phyloP scores from a whole-genome alignment of 2,329 filamentous ascomycete species.

The Aspergillus nomiae region DNA sequence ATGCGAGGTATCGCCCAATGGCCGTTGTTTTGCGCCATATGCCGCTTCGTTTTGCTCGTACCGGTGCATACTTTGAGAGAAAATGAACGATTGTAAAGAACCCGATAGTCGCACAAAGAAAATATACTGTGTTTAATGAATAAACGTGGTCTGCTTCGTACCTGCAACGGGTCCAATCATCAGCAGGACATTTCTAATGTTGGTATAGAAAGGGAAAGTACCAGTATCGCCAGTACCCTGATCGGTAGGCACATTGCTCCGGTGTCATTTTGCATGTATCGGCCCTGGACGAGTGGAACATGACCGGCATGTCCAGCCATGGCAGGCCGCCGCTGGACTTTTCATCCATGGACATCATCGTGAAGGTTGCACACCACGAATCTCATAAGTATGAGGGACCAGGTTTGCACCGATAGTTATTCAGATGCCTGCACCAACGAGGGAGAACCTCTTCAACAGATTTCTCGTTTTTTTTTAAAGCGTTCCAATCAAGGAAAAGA shows the following conservation, averaged over 20 bases:
- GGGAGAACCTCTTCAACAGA: background rate
- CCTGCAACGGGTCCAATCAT: conserved; percentile 32
- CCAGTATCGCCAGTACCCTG: conserved; percentile 34
- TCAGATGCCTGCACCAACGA: background rate
- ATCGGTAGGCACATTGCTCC: conserved; percentile 33
- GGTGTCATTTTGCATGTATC: conserved; percentile 32
- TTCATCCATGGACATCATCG: conserved; percentile 21
- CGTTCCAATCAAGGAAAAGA: background rate
- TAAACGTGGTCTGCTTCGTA: conserved; percentile 59
- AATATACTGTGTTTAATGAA: conserved; percentile 55
- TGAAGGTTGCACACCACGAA: background rate
- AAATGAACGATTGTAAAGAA: conserved; percentile 50
- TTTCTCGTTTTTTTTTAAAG: too few species aligned
- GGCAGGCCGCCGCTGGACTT: conserved; percentile 17
- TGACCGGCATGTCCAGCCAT: conserved; percentile 36
- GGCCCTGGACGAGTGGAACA: conserved; percentile 33
- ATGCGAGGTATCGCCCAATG: conserved; percentile 44
- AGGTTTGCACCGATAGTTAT: background rate
- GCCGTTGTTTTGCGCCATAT: conserved; percentile 40
- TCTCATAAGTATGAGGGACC: background rate
- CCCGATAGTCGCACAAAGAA: conserved; percentile 53
- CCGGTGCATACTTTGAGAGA: conserved; percentile 32
- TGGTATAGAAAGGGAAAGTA: conserved; percentile 15
- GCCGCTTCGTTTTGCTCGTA: conserved; percentile 25
- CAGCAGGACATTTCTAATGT: background rate